A percentile compares a stretch with the other conserved stretches of the same genome.
phyloP scores from a whole-genome alignment of 768 basidiomycete species.

The Boletus subcaerulescens region DNA sequence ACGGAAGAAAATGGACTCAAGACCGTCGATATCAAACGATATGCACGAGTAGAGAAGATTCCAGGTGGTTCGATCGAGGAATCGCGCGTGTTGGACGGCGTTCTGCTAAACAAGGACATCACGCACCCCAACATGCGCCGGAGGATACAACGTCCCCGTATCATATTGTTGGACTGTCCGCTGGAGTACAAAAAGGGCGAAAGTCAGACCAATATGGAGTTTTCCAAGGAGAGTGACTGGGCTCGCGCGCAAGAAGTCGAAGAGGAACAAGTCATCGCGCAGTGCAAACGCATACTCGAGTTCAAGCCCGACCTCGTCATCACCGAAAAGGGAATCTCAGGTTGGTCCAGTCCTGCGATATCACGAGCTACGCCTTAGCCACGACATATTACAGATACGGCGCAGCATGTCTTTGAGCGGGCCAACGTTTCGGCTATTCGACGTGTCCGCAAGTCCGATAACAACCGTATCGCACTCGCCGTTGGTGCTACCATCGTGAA shows the following conservation, averaged over 20 bases:
- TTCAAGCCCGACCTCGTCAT: conserved; percentile 94
- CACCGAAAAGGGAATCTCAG: conserved; percentile 97
- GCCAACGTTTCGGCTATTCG: conserved; percentile 90
- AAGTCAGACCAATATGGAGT: conserved; percentile 97
- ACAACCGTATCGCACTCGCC: conserved; percentile 96
- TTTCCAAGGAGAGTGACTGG: conserved; percentile 95
- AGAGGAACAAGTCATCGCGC: conserved; percentile 91
- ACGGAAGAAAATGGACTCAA: conserved; percentile 72
- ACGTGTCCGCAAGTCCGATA: conserved; percentile 96
- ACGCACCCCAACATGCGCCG: conserved; percentile 96
- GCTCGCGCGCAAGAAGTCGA: conserved; percentile 88
- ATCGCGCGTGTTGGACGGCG: conserved; percentile 79
- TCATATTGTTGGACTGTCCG: conserved; percentile 90
- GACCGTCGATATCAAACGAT: conserved; percentile 97
- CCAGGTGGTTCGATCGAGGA: conserved; percentile 98
- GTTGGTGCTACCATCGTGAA: conserved; percentile 97
- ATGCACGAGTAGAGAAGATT: conserved; percentile 95
- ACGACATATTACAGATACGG: conserved; percentile 61
- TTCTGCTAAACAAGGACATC: conserved; percentile 99
- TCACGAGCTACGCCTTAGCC: background rate
- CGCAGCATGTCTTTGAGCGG: conserved; percentile 86
- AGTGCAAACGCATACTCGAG: conserved; percentile 83
- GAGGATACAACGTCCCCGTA: conserved; percentile 83
- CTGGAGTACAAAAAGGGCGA: conserved; percentile 99
- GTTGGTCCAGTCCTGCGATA: conserved; percentile 41